Base-by-base conservation (phyloP, 2,329 filamentous ascomycete genomes). In the Catunica adiposa region DNA sequence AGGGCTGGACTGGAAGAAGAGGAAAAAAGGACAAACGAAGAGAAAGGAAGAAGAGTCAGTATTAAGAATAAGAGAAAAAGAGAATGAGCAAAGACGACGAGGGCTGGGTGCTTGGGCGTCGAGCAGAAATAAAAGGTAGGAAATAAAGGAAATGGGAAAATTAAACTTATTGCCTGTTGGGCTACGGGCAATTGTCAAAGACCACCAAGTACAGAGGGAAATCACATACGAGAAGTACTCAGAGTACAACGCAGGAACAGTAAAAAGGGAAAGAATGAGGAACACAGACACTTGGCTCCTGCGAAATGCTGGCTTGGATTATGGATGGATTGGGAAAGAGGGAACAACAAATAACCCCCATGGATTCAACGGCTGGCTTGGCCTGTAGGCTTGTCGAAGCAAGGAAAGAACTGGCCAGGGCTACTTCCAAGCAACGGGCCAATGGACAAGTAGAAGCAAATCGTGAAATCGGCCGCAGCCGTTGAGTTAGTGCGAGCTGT, bases 51-150 rank as follows among this genome's bases (percentile, higher is more conserved):
- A 31, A 31, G 51, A 50, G 31, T 7, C 15, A n/a, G 40, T 44
- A 44, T 14, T 44, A 44, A 44, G 40, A 44, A 44, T 44, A 44
- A 44, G 52, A 56, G 26, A 50, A 48, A 48, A 58, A 50, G 22
- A 48, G n/a, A 51, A 26, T 34, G 40, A 23, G 46, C 26, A 55
- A 37, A 31, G 17, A 40, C 20, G 44, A 40, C 44, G 53, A 50
- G 31, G 44, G 34, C 22, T 48, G 29, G 53, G 34, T 34, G 44
- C 40, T 44, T 44, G 40, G 40, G 40, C 40, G 31, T 46, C 23
- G 48, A 17, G 20, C 20, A 17, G 48, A 26, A 55, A 55, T 34
- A 34, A 54, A 47, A 37, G 34, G 3, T 42, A 54, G 17, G 31
- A 23, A 54, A 44, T 42, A 54, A 37, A 56, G 34, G 25, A 51